phyloP scores from a whole-genome alignment of 441 rosid species.

The Pelargonium fulgidum region DNA sequence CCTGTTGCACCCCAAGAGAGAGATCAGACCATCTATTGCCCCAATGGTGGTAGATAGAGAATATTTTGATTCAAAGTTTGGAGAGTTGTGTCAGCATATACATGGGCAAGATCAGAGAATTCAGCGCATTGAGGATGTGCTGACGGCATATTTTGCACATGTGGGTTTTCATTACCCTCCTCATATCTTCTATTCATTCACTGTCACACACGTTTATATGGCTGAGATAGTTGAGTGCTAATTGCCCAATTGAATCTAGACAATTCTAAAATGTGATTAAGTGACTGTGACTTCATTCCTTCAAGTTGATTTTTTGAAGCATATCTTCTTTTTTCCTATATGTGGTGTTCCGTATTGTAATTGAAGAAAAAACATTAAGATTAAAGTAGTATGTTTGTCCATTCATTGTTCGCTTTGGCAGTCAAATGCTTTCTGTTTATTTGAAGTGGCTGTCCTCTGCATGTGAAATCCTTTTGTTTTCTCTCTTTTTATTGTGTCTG shows the following conservation, averaged over 20 bases:
- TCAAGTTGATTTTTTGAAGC: neutral
- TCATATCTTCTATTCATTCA: too few relatives aligned
- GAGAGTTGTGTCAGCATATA: too few relatives aligned
- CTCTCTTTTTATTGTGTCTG: slow-evolving; percentile 14
- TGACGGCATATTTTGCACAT: too few relatives aligned
- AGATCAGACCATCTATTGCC: too few relatives aligned
- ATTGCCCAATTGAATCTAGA: neutral
- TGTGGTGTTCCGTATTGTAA: neutral
- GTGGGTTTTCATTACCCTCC: too few relatives aligned
- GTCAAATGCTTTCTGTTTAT: neutral
- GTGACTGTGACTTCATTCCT: neutral
- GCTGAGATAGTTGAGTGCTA: too few relatives aligned
- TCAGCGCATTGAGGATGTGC: too few relatives aligned
- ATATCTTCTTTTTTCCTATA: neutral
- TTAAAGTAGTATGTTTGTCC: neutral
- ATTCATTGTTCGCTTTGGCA: neutral
- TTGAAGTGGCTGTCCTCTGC: neutral
- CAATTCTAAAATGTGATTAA: neutral
- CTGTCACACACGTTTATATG: too few relatives aligned
- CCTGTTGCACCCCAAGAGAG: too few relatives aligned
- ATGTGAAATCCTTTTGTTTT: slow-evolving; percentile 10
- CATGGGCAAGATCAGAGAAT: too few relatives aligned
- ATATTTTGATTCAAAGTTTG: too few relatives aligned
- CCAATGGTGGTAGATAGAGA: too few relatives aligned
- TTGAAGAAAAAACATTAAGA: neutral